Evolutionary conservation across 768 basidiomycete genomes (phyloP).

Genomic region (Agaricus sinodeliciosus): DNA sequence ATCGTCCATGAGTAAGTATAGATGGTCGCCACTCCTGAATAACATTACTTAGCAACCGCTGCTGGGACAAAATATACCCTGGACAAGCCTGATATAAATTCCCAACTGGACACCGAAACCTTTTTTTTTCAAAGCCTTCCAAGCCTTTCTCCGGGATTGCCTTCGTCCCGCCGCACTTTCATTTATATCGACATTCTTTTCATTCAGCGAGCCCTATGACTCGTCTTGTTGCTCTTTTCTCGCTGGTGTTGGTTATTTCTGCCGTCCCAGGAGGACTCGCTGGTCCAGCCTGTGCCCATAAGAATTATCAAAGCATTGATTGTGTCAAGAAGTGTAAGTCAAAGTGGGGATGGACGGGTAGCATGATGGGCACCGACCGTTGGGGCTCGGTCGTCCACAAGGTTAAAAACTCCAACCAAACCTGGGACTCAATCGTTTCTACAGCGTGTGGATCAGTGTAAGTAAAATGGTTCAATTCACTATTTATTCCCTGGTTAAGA

Average conservation of each 20-base stretch:
- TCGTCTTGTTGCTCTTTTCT: constrained; percentile 26
- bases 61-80: not conserved
- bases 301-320: constrained; percentile 25
- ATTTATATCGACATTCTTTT: constrained; percentile 16
- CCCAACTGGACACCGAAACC: not conserved
- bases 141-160: constrained; percentile 1
- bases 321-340: constrained; percentile 33
- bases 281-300: constrained; percentile 39
- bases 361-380: constrained; percentile 44
- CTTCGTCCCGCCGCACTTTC: constrained; percentile 8
- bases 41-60: not conserved
- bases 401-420: constrained; percentile 20
- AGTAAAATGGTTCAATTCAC: not conserved
- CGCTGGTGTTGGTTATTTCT: constrained; percentile 32
- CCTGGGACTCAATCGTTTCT: constrained; percentile 29
- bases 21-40: not conserved
- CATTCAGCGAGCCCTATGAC: constrained; percentile 27
- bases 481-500: not conserved
- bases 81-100: not conserved
- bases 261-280: constrained; percentile 33
- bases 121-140: not conserved
- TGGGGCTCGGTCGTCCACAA: constrained; percentile 49
- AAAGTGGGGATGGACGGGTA: constrained; percentile 42
- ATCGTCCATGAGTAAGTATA: not conserved
- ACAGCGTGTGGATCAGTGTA: constrained; percentile 35